phyloP scores from a whole-genome alignment of 768 basidiomycete species.

The Naematelia encephala region DNA sequence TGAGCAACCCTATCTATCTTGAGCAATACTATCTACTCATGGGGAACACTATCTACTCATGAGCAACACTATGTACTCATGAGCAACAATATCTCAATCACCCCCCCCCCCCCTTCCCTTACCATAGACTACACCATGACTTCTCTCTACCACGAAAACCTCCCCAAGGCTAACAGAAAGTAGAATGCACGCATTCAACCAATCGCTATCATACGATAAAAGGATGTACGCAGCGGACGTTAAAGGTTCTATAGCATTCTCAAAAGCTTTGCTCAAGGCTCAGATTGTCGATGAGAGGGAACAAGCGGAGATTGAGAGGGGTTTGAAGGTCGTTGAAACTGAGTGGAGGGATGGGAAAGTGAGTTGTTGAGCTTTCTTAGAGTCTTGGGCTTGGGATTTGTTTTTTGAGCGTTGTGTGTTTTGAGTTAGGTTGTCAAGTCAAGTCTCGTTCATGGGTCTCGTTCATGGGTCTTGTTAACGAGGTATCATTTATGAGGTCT shows the following conservation, averaged over 20 bases:
- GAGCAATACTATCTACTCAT: too few relatives aligned
- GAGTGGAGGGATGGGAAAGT: constrained; percentile 81
- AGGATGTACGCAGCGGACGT: constrained; percentile 89
- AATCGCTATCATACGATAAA: constrained; percentile 85
- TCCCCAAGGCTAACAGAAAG: neutral
- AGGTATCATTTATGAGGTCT: too few relatives aligned
- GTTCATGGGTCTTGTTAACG: too few relatives aligned
- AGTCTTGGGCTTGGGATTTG: neutral
- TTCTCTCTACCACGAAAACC: neutral
- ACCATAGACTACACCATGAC: too few relatives aligned
- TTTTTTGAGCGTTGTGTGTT: too few relatives aligned
- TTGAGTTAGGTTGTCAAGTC: too few relatives aligned
- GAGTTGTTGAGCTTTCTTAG: neutral
- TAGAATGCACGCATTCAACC: constrained; percentile 95
- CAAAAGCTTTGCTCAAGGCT: constrained; percentile 70
- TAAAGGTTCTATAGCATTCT: constrained; percentile 86
- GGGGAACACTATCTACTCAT: too few relatives aligned
- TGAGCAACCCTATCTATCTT: too few relatives aligned
- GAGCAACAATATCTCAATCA: too few relatives aligned
- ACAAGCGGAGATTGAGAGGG: constrained; percentile 61
- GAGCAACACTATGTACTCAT: too few relatives aligned
- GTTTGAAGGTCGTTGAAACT: constrained; percentile 65
- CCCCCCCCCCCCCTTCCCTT: too few relatives aligned
- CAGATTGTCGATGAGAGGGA: constrained; percentile 78
- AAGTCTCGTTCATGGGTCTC: too few relatives aligned